Evolutionary conservation across 2,329 filamentous ascomycete species (phyloP).

Genomic region (Calonectria crousiana): DNA sequence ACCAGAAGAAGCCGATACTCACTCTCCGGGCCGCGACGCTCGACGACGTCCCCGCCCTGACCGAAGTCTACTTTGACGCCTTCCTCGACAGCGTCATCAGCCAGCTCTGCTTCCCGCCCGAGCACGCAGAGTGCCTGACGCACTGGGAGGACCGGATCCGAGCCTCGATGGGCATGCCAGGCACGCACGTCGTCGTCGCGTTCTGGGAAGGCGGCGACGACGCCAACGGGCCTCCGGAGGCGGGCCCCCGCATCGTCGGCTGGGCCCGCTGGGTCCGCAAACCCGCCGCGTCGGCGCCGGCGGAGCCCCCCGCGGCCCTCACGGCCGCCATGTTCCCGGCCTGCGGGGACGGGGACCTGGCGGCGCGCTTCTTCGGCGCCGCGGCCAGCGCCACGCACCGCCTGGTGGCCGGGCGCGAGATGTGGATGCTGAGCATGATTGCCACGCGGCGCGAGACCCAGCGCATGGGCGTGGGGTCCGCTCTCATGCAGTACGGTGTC

Average conservation of each 20-base stretch:
- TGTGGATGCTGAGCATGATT: slow-evolving; percentile 52
- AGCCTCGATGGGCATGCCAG: slow-evolving; percentile 44
- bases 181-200: slow-evolving; percentile 48
- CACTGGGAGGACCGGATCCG: slow-evolving; percentile 38
- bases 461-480: slow-evolving; percentile 48
- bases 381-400: slow-evolving; percentile 39
- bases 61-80: slow-evolving; percentile 45
- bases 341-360: slow-evolving; percentile 47
- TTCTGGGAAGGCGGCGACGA: not conserved
- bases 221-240: not conserved
- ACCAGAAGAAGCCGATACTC: slow-evolving; percentile 3
- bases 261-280: slow-evolving; percentile 52
- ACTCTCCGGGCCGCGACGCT: slow-evolving; percentile 53
- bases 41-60: slow-evolving; percentile 47
- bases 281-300: slow-evolving; percentile 28
- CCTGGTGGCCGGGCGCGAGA: slow-evolving; percentile 41
- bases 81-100: slow-evolving; percentile 49
- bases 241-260: slow-evolving; percentile 40
- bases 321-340: slow-evolving; percentile 40
- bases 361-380: slow-evolving; percentile 55
- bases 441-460: slow-evolving; percentile 48
- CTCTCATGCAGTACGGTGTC: slow-evolving; percentile 49
- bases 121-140: slow-evolving; percentile 37
- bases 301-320: slow-evolving; percentile 35
- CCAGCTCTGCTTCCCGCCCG: slow-evolving; percentile 44